Evolutionary conservation across 192 early-diverging fungal species (phyloP), one percentile per base, ranked within the genome.

Genomic region (Backusella tarrabulga): DNA sequence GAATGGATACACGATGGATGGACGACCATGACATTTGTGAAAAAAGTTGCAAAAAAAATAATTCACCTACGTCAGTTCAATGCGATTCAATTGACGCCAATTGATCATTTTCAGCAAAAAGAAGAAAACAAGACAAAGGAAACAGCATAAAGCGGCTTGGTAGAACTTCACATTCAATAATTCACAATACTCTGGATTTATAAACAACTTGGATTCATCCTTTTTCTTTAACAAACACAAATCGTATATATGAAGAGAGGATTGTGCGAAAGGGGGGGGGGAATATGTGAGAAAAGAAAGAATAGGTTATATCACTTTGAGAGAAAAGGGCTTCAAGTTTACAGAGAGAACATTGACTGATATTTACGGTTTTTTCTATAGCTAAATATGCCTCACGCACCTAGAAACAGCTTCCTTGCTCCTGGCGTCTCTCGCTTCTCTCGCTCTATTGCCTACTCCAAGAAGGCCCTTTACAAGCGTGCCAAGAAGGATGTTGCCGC

Each of bases 381-480:
- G 74, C 69, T 84, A 84, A 76, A 79, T 29, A 92, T 92, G 90
- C 83, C 84, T 56, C 87, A 87, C 81, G 75, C 91, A 85, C 88
- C 92, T 79, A 90, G 92, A 82, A 97, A 95, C 87, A 87, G 89
- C 79, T 88, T 92, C 83, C 86, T 97, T 87, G 91, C 89, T 83
- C 92, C 93, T 72, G 96, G 96, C 76, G 89, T 97, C 72, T 84
- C 91, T 81, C 92, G 93, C 76, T 91, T 92, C 83, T 93, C 93
- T 80, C 95, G 96, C 83, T 93, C 94, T 36, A 83, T 84, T 77
- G 88, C 92, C 74, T 95, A 92, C 88, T 89, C 93, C 83, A 93
- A 93, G 91, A 93, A 93, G 87, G 96, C 91, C 71, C 85, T 93
- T 72, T 95, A 95, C 91, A 97, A 97, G 94, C 90, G 91, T 84